A percentile compares a stretch with the other conserved stretches of the same genome.
phyloP scores from a whole-genome alignment of 805 yeast genomes.

The Yarrowia sp. region DNA sequence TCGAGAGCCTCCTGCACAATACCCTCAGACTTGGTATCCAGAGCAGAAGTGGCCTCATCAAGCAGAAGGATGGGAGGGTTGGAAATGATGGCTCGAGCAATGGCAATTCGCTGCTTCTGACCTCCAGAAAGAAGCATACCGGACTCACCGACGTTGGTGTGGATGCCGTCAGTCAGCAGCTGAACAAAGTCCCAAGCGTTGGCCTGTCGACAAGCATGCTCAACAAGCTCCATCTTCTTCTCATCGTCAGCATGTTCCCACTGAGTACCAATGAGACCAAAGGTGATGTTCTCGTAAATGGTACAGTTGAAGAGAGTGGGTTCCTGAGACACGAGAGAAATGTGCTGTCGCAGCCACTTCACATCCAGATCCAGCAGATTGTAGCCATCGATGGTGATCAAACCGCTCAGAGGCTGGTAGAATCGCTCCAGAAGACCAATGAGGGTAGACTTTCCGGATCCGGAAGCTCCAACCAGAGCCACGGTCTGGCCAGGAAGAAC shows the following conservation, averaged over 20 bases:
- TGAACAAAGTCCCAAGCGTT: slow-evolving; percentile 54
- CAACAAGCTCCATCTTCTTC: slow-evolving; percentile 51
- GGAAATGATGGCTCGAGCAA: slow-evolving; percentile 72
- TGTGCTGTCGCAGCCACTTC: slow-evolving; percentile 72
- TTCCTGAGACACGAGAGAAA: slow-evolving; percentile 95
- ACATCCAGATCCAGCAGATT: slow-evolving; percentile 77
- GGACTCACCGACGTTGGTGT: slow-evolving; percentile 70
- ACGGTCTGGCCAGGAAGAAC: slow-evolving; percentile 90
- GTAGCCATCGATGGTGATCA: slow-evolving; percentile 81
- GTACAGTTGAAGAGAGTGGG: slow-evolving; percentile 92
- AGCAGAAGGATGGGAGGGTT: slow-evolving; percentile 64
- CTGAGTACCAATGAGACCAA: slow-evolving; percentile 74
- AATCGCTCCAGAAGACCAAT: slow-evolving; percentile 85
- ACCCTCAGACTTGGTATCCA: slow-evolving; percentile 58
- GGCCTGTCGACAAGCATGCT: slow-evolving; percentile 51
- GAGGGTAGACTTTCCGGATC: slow-evolving; percentile 93
- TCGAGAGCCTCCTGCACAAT: slow-evolving; percentile 54
- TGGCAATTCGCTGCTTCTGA: slow-evolving; percentile 74
- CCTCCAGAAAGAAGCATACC: slow-evolving; percentile 72
- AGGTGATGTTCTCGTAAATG: slow-evolving; percentile 84
- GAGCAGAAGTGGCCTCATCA: slow-evolving; percentile 72
- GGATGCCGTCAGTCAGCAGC: slow-evolving; percentile 80
- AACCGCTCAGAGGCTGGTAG: slow-evolving; percentile 78
- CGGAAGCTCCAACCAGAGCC: slow-evolving; percentile 95
- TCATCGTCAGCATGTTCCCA: slow-evolving; percentile 58